Percentiles rank a stretch among this genome's conserved stretches.
Conservation (phyloP, 495 filamentous ascomycete genomes). For the Polyplosphaeria fusca region DNA sequence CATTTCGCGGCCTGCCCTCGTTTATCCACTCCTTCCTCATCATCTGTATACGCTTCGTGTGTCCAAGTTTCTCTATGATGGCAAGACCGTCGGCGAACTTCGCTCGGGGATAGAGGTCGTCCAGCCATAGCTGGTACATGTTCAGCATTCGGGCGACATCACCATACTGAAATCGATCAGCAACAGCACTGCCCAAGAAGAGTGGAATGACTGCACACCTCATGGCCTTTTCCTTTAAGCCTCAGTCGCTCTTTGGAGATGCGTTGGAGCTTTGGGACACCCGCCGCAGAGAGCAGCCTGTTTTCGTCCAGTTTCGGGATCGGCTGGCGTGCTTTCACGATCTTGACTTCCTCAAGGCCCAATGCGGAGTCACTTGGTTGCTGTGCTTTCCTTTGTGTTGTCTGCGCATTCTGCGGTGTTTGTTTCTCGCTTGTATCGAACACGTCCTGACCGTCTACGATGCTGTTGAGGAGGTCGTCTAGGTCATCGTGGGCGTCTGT, state of each 20-base stretch:
- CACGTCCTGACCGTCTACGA: too few species aligned
- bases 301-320: constrained; percentile 82
- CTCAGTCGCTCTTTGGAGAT: constrained; percentile 67
- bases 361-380: constrained; percentile 50
- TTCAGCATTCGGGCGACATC: constrained; percentile 79
- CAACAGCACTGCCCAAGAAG: not conserved
- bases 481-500: constrained; percentile 38
- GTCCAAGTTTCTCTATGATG: constrained; percentile 92
- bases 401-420: constrained; percentile 7
- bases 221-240: constrained; percentile 91
- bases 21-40: constrained; percentile 85
- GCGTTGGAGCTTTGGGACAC: constrained; percentile 76
- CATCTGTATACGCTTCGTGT: constrained; percentile 68
- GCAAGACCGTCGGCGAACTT: constrained; percentile 86
- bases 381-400: constrained; percentile 24
- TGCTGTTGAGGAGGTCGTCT: constrained; percentile 65
- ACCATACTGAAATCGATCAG: constrained; percentile 59
- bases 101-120: constrained; percentile 90
- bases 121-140: constrained; percentile 95
- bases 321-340: constrained; percentile 70
- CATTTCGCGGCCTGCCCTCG: constrained; percentile 53
- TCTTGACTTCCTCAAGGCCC: constrained; percentile 81
- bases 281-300: constrained; percentile 70
- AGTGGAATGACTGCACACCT: constrained; percentile 57
- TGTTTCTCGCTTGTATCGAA: constrained; percentile 39